Percentiles rank a stretch among this genome's conserved stretches.
These are phyloP conservation scores for Ophiocordyceps camponoti-floridani DNA, from an alignment of 2,329 filamentous ascomycete genomes.

Conservation along the genomic window DNA sequence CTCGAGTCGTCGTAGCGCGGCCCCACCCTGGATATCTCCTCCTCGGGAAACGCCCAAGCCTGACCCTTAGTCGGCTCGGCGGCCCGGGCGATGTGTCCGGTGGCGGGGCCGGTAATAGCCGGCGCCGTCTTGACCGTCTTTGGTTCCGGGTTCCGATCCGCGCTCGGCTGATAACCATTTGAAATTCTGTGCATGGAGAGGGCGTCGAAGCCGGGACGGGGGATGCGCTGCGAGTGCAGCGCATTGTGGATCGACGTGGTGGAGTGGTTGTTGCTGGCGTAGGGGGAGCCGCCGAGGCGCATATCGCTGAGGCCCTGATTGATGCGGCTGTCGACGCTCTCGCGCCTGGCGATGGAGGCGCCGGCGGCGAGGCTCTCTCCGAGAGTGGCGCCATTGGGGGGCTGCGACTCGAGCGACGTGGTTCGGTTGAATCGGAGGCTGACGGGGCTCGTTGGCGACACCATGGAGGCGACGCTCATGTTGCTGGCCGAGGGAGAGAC, in stretches of 20 bases:
- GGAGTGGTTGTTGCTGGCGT: slow-evolving; percentile 60
- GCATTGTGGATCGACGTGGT: slow-evolving; percentile 58
- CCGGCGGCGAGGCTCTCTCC: slow-evolving; percentile 23
- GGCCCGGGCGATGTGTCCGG: slow-evolving; percentile 47
- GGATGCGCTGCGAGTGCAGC: slow-evolving; percentile 48
- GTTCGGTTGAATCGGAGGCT: slow-evolving; percentile 24
- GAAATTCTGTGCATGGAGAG: slow-evolving; percentile 41
- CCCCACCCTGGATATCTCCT: slow-evolving; percentile 36
- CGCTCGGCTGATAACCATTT: slow-evolving; percentile 44
- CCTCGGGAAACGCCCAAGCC: slow-evolving; percentile 70
- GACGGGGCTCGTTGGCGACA: slow-evolving; percentile 37
- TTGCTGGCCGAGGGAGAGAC: slow-evolving; percentile 37
- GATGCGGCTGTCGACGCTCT: slow-evolving; percentile 66
- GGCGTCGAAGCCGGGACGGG: slow-evolving; percentile 31
- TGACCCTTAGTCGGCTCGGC: slow-evolving; percentile 68
- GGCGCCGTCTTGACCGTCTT: slow-evolving; percentile 49
- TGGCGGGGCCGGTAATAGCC: slow-evolving; percentile 55
- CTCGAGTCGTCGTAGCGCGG: slow-evolving; percentile 43
- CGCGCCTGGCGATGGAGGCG: slow-evolving; percentile 35
- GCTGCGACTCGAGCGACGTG: slow-evolving; percentile 16
- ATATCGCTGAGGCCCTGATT: slow-evolving; percentile 55
- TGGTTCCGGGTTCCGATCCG: slow-evolving; percentile 36
- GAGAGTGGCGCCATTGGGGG: slow-evolving; percentile 11
- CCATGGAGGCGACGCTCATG: slow-evolving; percentile 50
- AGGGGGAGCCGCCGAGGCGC: slow-evolving; percentile 48